phyloP scores from a whole-genome alignment of 495 filamentous ascomycete genomes.

The Cercophora samala region DNA sequence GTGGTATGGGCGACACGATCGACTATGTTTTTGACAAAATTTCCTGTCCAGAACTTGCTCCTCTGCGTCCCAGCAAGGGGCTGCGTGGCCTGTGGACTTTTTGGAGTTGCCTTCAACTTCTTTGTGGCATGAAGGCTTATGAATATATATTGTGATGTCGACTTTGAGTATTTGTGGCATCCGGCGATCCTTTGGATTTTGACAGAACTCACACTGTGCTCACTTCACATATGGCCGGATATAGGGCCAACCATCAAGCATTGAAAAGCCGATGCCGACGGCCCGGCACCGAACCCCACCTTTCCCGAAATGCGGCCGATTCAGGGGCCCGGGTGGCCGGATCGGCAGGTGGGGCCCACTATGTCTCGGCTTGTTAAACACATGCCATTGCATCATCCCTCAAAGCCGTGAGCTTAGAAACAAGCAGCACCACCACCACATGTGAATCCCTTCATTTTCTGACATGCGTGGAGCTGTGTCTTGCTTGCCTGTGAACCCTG shows the following conservation, averaged over 20 bases:
- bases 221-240: not conserved
- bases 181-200: not conserved
- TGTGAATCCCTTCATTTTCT: not conserved
- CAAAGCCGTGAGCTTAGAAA: not conserved
- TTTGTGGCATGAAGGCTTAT: not conserved
- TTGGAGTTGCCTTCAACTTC: not conserved
- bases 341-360: slow-evolving; percentile 1
- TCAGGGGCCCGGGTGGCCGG: not conserved
- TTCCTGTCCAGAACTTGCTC: not conserved
- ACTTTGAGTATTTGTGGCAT: no score
- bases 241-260: not conserved
- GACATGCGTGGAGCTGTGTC: not conserved
- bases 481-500: not conserved
- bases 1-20: not conserved
- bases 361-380: slow-evolving; percentile 1
- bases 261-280: not conserved
- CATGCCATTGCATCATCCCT: slow-evolving; percentile 13
- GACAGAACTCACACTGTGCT: not conserved
- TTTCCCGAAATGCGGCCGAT: slow-evolving; percentile 9
- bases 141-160: not conserved
- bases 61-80: not conserved
- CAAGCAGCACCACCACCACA: not conserved
- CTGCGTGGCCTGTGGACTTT: not conserved
- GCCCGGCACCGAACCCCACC: not conserved
- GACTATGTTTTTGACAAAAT: not conserved